A percentile compares a stretch with the other conserved stretches of the same genome.
These are phyloP conservation scores for Melocanna baccifera DNA, from an alignment of 176 grass and related monocot genomes.

Conservation along the genomic window DNA sequence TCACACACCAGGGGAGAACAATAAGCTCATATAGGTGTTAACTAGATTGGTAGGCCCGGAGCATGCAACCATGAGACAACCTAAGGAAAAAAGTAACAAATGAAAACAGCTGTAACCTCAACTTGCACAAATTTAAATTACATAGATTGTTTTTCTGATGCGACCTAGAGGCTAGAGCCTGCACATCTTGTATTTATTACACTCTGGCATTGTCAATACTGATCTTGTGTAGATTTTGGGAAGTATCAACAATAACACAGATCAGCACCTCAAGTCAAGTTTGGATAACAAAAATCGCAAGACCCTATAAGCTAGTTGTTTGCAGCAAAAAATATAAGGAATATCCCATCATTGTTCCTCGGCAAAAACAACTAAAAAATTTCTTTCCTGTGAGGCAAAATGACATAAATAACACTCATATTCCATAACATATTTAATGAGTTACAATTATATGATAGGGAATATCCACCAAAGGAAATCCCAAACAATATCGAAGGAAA, in stretches of 20 bases:
- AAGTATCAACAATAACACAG: background rate
- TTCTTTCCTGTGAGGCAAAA: background rate
- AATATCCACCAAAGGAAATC: background rate
- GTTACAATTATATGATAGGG: background rate
- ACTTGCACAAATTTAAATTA: background rate
- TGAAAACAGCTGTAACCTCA: background rate
- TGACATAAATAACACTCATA: background rate
- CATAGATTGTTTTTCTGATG: background rate
- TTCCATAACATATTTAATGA: background rate
- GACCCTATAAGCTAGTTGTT: background rate
- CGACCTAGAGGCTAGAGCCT: background rate
- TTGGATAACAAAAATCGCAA: background rate
- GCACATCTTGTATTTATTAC: background rate
- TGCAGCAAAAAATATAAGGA: background rate
- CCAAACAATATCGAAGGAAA: background rate
- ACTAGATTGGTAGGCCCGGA: background rate
- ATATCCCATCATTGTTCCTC: background rate
- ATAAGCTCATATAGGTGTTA: background rate
- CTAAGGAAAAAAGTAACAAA: background rate
- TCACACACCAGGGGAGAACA: background rate
- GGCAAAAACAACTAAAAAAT: background rate
- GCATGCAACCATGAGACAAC: background rate
- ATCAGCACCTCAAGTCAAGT: background rate
- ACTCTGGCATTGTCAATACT: background rate
- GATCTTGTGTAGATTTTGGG: background rate